Base-by-base conservation (phyloP, 2,329 filamentous ascomycete species). In the Fusarium redolens region DNA sequence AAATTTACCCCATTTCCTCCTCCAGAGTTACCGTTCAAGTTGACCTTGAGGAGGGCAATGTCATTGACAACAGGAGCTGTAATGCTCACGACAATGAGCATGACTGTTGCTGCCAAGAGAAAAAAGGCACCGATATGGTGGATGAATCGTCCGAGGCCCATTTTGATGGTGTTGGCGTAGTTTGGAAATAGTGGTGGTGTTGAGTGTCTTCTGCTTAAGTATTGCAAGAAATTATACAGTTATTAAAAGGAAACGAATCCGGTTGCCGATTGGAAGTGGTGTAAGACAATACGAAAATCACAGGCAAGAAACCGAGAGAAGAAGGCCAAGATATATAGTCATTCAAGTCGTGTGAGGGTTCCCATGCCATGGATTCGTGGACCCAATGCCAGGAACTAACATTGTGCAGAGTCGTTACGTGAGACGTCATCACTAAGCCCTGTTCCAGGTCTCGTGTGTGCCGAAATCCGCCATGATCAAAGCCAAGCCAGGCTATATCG, bases 121-220 rank as follows among this genome's bases (percentile, higher is more conserved):
- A 91, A 79, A 72, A 89, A 85, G 33, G 87, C 87, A 79, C 89
- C 89, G 60, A 90, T 79, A 78, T 90, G 85, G 80, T 89, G 88
- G 71, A 90, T 81, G 73, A 86, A 84, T 65, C 82, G 83, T 63
- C 85, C 86, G 71, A 84, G 70, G 60, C 84, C 85, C 86, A 88
- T 88, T 62, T 57, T 83, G 78, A 73, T 65, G 18, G 44, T 18
- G 47, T 22, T 25, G 40, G 60, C 61, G 33, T 66, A 35, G 54
- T 69, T 37, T 31, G 25, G 18, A 50, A 50, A 65, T 35, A 37
- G 33, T 54, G 44, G 18, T 58, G 33, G 31, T 52, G 3, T 45
- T 40, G 55, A 47, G 44, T 52, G 28, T 25, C 30, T 60, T 59
- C n/a, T 35, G 11, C 50, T 28, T 37, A 69, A 65, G 48, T 47